phyloP scores from a whole-genome alignment of 768 basidiomycete genomes.

The Fistulinella prunicolor region DNA sequence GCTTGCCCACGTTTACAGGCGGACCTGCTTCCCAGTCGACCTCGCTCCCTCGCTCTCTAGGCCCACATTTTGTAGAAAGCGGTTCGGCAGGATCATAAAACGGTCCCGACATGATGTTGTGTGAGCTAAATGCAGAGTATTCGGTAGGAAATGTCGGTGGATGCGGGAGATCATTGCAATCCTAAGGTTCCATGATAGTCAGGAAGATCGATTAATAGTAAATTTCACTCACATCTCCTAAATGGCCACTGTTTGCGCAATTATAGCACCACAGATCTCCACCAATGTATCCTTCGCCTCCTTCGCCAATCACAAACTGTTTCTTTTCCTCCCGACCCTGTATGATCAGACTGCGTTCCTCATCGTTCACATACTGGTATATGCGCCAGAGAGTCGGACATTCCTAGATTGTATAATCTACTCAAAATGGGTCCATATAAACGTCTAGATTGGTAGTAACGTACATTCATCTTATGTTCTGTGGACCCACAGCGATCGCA shows the following conservation, averaged over 20 bases:
- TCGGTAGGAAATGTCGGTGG: conserved; percentile 44
- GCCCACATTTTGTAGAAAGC: conserved; percentile 31
- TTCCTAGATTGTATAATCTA: conserved; percentile 48
- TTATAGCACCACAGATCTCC: conserved; percentile 80
- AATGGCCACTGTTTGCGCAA: conserved; percentile 69
- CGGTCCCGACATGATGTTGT: conserved; percentile 62
- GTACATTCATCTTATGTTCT: conserved; percentile 62
- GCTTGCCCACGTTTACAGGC: conserved; percentile 63
- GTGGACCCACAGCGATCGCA: conserved; percentile 70
- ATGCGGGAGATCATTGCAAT: conserved; percentile 51
- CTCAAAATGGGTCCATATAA: background rate
- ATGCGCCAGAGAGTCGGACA: conserved; percentile 81
- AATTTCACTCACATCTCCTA: conserved; percentile 65
- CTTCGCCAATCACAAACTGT: conserved; percentile 53
- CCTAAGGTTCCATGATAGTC: conserved; percentile 39
- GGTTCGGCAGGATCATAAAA: conserved; percentile 50
- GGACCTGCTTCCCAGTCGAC: conserved; percentile 43
- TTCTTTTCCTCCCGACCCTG: conserved; percentile 48
- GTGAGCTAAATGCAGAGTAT: conserved; percentile 63
- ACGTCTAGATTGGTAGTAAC: conserved; percentile 16
- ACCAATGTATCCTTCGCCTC: conserved; percentile 78
- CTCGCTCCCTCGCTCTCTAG: conserved; percentile 34
- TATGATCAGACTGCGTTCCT: conserved; percentile 46
- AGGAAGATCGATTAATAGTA: background rate
- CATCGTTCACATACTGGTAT: conserved; percentile 66